These are phyloP conservation scores for Pythium dissotocum DNA, from an alignment of 352 stramenopile genomes.

Conservation along the genomic window DNA sequence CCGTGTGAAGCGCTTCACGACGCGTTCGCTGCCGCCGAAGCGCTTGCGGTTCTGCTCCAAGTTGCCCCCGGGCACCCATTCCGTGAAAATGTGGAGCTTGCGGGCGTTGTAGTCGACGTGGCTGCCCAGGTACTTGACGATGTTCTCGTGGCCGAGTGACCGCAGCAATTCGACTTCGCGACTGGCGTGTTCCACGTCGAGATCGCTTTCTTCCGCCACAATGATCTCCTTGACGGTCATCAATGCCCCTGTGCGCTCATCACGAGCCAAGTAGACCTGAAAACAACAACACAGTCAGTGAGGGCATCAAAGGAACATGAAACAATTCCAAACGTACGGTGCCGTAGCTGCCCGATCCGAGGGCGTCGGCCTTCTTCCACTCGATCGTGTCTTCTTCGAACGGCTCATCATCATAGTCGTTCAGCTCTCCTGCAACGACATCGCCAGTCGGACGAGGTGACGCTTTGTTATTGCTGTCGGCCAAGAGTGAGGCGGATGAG, in stretches of 20 bases:
- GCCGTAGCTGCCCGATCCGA: conserved; percentile 68
- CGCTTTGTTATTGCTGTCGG: conserved; percentile 13
- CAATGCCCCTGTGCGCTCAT: conserved; percentile 75
- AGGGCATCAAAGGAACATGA: too few species aligned
- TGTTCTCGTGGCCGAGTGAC: conserved; percentile 85
- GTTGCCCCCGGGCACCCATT: conserved; percentile 88
- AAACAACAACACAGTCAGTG: neutral
- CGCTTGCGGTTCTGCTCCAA: conserved; percentile 79
- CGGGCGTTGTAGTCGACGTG: conserved; percentile 53
- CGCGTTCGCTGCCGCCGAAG: conserved; percentile 72
- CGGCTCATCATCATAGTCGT: conserved; percentile 45
- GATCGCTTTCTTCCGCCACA: conserved; percentile 29
- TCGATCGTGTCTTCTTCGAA: conserved; percentile 57
- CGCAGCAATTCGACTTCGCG: conserved; percentile 85
- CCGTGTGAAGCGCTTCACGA: conserved; percentile 73
- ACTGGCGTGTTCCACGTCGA: conserved; percentile 36
- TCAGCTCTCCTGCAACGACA: conserved; percentile 7
- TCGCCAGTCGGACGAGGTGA: neutral
- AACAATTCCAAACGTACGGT: conserved; percentile 32
- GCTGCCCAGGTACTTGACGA: conserved; percentile 87
- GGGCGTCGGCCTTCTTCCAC: conserved; percentile 58
- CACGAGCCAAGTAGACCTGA: conserved; percentile 88
- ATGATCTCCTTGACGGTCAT: conserved; percentile 63
- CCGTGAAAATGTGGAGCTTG: conserved; percentile 83
- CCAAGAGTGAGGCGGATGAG: conserved; percentile 15